Evolutionary conservation across 208 protist genomes (phyloP), one percentile per base, ranked within the genome.

Genomic region (Leishmania major): DNA sequence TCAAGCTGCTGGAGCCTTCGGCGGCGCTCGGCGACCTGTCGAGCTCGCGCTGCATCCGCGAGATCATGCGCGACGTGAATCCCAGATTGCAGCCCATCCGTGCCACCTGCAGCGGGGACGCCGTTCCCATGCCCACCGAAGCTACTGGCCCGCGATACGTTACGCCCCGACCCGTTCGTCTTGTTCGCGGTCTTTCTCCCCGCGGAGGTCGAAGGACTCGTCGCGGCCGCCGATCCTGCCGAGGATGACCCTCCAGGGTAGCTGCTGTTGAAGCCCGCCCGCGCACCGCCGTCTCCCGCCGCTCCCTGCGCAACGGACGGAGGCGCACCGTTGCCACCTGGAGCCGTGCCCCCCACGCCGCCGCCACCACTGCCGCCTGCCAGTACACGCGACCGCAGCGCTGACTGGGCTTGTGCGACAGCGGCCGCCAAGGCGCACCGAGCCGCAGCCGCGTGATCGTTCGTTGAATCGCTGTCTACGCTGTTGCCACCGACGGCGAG

Each of bases 391-490:
- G 83, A 62, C 57, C 83, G 83, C 6, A 86, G 79, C 59, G 79
- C 73, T 43, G 77, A 47, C 67, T 86, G 83, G 22, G 83, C 83
- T 28, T 77, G 72, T 60, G 83, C 77, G 13, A 86, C 83, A 40
- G 83, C 83, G 25, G 78, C 74, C 1, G 83, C 83, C 40, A 86
- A 79, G 19, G 83, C 75, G 43, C 51, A 7, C 55, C 83, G 77
- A 22, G 62, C 77, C 15, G 35, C 62, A 49, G 57, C 60, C 15
- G 49, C 77, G 62, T 80, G 37, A 35, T 51, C 64, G 59, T 11
- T 66, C 15, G 64, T 15, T 25, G 59, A 7, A 51, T 72, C 77
- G 64, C 62, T 66, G 8, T 72, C 77, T 17, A 25, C 64, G 49
- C 59, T 60, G 77, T 37, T 72, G 59, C 40, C 43, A 37, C 55